Percentiles rank a stretch among this genome's conserved stretches.
phyloP scores from a whole-genome alignment of 768 basidiomycete genomes.

The Psilocybe cubensis region DNA sequence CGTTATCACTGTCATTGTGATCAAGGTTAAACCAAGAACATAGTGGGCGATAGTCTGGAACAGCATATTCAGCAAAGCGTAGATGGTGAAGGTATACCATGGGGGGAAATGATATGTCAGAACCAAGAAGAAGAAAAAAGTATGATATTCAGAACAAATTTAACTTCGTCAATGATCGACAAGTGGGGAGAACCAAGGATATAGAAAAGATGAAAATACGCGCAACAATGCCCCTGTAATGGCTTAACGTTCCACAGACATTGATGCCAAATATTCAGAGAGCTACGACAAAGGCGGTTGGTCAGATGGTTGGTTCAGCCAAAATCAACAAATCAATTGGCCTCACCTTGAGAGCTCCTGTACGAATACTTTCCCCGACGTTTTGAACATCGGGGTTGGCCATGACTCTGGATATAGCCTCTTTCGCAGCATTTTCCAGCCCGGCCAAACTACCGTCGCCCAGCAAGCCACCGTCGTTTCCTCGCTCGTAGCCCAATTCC shows the following conservation, averaged over 20 bases:
- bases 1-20: background rate
- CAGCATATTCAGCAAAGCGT: background rate
- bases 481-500: conserved; percentile 42
- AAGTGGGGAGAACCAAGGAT: background rate
- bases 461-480: conserved; percentile 36
- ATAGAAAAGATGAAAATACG: background rate
- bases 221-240: background rate
- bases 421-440: conserved; percentile 66
- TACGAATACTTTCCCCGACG: conserved; percentile 75
- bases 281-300: conserved; percentile 36
- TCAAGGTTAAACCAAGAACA: no score
- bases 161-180: background rate
- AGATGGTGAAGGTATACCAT: background rate
- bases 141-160: background rate
- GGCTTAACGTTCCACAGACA: conserved; percentile 47
- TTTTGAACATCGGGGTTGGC: conserved; percentile 90
- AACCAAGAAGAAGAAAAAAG: background rate
- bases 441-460: conserved; percentile 65
- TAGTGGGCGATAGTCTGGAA: no score
- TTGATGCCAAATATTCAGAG: conserved; percentile 71
- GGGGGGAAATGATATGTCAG: background rate
- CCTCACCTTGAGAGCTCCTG: conserved; percentile 79
- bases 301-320: background rate
- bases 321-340: conserved; percentile 6
- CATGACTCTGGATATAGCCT: conserved; percentile 73